These are phyloP conservation scores for Ballota nigra DNA, from an alignment of 257 asterid species.

Conservation along the genomic window DNA sequence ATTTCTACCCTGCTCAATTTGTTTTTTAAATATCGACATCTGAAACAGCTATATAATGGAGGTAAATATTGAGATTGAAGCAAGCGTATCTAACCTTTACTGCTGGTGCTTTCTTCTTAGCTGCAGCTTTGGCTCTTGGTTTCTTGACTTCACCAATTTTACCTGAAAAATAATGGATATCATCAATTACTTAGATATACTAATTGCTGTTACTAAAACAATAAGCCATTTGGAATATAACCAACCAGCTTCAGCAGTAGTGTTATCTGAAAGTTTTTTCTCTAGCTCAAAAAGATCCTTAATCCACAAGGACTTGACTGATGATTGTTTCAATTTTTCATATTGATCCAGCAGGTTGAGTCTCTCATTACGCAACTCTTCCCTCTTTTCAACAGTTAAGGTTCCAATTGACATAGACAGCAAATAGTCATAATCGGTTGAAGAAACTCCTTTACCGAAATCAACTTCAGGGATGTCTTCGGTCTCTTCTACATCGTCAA, in stretches of 20 bases:
- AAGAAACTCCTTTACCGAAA: conserved; percentile 45
- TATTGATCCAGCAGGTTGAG: conserved; percentile 57
- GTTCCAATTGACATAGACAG: conserved; percentile 78
- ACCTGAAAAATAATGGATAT: conserved; percentile 31
- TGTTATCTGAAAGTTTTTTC: conserved; percentile 42
- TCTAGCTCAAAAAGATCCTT: conserved; percentile 81
- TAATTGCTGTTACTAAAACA: neutral
- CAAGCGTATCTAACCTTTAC: conserved; percentile 46
- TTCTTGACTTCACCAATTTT: conserved; percentile 46
- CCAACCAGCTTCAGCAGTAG: conserved; percentile 51
- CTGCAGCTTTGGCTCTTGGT: conserved; percentile 56
- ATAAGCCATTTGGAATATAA: neutral
- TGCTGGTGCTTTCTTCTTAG: conserved; percentile 76
- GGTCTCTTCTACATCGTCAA: conserved; percentile 62
- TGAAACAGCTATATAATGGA: neutral
- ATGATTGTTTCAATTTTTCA: conserved; percentile 60
- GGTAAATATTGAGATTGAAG: neutral
- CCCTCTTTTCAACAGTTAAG: conserved; percentile 75
- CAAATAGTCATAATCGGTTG: conserved; percentile 90
- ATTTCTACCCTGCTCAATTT: neutral
- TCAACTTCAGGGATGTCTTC: conserved; percentile 47
- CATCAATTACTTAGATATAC: neutral
- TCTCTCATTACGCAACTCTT: conserved; percentile 68
- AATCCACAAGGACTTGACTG: conserved; percentile 68
- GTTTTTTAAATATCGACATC: neutral